A percentile compares a stretch with the other conserved stretches of the same genome.
These are phyloP conservation scores for Stephania japonica DNA, from an alignment of 164 flowering plant species.

Conservation along the genomic window DNA sequence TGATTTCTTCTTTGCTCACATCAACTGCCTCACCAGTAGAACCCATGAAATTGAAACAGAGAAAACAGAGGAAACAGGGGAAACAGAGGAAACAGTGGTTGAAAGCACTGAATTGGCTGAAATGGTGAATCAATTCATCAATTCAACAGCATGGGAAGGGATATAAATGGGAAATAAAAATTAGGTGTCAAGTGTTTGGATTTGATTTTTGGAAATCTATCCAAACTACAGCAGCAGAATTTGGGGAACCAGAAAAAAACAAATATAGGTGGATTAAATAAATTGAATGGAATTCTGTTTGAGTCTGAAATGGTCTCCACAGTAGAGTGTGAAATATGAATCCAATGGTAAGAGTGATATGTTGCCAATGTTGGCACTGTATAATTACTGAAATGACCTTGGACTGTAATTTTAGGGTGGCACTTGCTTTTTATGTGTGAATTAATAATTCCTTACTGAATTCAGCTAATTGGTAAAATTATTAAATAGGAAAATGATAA, in stretches of 20 bases:
- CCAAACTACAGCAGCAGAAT: constrained; percentile 26
- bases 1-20: constrained; percentile 52
- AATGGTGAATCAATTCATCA: background rate
- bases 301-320: background rate
- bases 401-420: too few relatives aligned
- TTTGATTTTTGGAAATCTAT: constrained; percentile 21
- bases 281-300: constrained; percentile 7
- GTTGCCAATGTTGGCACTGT: constrained; percentile 14
- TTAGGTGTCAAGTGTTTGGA: constrained; percentile 29
- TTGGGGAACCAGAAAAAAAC: constrained; percentile 24
- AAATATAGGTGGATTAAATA: constrained; percentile 2
- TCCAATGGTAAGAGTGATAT: background rate
- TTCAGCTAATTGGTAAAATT: background rate
- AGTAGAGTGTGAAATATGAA: constrained; percentile 9
- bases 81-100: constrained; percentile 8
- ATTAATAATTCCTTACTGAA: too few relatives aligned
- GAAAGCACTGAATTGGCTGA: background rate
- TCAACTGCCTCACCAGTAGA: constrained; percentile 26
- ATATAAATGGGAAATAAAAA: constrained; percentile 3
- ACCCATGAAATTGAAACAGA: constrained; percentile 26
- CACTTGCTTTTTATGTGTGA: too few relatives aligned
- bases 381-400: constrained; percentile 23
- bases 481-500: too few relatives aligned
- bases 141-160: constrained; percentile 6
- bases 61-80: constrained; percentile 10